phyloP scores from a whole-genome alignment of 345 rosid species.

The Passiflora organensis region DNA sequence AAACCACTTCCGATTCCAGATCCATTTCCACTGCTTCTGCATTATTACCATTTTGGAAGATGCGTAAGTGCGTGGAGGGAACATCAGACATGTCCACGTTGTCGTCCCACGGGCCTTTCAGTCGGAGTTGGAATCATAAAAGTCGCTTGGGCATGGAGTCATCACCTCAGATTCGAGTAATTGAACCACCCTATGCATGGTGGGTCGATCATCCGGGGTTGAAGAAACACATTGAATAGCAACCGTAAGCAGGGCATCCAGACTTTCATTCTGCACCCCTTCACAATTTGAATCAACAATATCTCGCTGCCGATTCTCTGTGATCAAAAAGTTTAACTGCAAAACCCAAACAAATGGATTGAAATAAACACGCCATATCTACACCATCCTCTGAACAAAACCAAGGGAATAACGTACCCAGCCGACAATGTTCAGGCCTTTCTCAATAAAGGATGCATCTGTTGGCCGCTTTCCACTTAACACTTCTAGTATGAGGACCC shows the following conservation, averaged over 20 bases:
- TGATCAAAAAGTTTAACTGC: slow-evolving; percentile 79
- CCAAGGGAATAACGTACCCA: slow-evolving; percentile 56
- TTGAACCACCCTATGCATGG: slow-evolving; percentile 95
- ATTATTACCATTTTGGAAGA: slow-evolving; percentile 9
- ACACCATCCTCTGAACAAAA: too few species aligned
- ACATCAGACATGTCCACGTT: slow-evolving; percentile 12
- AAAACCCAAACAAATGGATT: slow-evolving; percentile 8
- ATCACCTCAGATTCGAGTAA: slow-evolving; percentile 90
- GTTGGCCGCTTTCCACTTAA: slow-evolving; percentile 95
- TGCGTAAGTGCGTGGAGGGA: slow-evolving; percentile 8
- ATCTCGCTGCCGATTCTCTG: slow-evolving; percentile 65
- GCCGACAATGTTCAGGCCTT: slow-evolving; percentile 95
- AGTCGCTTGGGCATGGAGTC: slow-evolving; percentile 99
- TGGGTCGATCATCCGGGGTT: slow-evolving; percentile 80
- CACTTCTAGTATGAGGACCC: slow-evolving; percentile 87
- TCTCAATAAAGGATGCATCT: slow-evolving; percentile 93
- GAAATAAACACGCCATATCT: not conserved
- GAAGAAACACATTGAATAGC: slow-evolving; percentile 80
- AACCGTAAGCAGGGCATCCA: slow-evolving; percentile 74
- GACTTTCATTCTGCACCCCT: slow-evolving; percentile 69
- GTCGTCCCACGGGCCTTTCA: slow-evolving; percentile 25
- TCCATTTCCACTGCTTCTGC: slow-evolving; percentile 12
- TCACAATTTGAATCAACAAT: slow-evolving; percentile 68
- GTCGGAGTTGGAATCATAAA: slow-evolving; percentile 88
- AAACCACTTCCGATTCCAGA: slow-evolving; percentile 24